Conservation (phyloP, 1,284 basidiomycete genomes). For the Tausonia pullulans region DNA sequence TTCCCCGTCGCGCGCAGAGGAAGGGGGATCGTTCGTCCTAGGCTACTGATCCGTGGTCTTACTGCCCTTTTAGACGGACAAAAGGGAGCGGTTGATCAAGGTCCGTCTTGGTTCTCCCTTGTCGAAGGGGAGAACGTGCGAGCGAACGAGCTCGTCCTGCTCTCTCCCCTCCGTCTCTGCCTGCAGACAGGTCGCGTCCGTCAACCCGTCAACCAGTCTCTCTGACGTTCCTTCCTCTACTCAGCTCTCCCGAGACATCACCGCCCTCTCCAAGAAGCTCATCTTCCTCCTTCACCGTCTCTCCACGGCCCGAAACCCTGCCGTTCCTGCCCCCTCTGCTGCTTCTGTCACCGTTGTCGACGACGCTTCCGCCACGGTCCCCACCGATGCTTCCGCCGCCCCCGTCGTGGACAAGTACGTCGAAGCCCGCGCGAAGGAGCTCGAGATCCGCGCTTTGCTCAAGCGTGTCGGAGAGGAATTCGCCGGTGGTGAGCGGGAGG, state of each 20-base stretch:
- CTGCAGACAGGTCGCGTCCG: slow-evolving; percentile 7
- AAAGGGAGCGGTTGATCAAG: slow-evolving; percentile 33
- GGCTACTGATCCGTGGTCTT: not conserved
- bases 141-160: not conserved
- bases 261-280: slow-evolving; percentile 82
- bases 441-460: slow-evolving; percentile 58
- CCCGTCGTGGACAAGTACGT: slow-evolving; percentile 36
- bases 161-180: slow-evolving; percentile 13
- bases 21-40: not conserved
- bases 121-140: not conserved
- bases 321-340: slow-evolving; percentile 37
- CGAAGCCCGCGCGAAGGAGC: slow-evolving; percentile 54
- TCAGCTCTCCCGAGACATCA: slow-evolving; percentile 58
- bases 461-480: slow-evolving; percentile 54
- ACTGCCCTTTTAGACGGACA: slow-evolving; percentile 28
- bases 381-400: not conserved
- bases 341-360: slow-evolving; percentile 33
- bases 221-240: slow-evolving; percentile 9
- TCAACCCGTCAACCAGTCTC: not conserved
- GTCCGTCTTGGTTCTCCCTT: not conserved
- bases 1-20: not conserved
- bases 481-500: slow-evolving; percentile 30
- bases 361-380: slow-evolving; percentile 24
- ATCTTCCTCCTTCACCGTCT: slow-evolving; percentile 87
- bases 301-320: slow-evolving; percentile 12